A percentile compares a stretch with the other conserved stretches of the same genome.
Evolutionary conservation across 164 flowering plant species (phyloP).

Genomic region (Berberis thunbergii): DNA sequence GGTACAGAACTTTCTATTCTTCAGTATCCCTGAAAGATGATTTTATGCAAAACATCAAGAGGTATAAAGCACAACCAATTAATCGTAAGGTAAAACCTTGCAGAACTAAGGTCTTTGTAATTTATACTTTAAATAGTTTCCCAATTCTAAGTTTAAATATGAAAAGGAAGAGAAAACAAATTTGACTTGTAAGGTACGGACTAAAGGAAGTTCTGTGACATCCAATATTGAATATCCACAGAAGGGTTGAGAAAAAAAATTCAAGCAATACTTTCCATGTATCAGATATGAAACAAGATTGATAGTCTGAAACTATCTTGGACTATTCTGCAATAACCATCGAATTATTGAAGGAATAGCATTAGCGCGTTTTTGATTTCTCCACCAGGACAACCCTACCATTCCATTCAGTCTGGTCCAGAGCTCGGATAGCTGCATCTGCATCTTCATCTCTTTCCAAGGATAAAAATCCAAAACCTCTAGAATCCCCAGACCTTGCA

Average conservation of each 20-base stretch:
- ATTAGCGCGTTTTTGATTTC: conserved; percentile 27
- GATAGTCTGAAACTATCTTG: conserved; percentile 1
- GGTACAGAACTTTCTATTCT: conserved; percentile 18
- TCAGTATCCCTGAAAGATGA: conserved; percentile 22
- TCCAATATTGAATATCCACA: too few relatives aligned
- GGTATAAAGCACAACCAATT: conserved; percentile 1
- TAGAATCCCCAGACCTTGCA: conserved; percentile 36
- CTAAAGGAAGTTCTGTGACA: too few relatives aligned
- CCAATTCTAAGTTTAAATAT: too few relatives aligned
- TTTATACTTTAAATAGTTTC: neutral
- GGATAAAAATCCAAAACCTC: conserved; percentile 37
- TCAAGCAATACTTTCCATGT: neutral
- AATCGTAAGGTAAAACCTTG: neutral
- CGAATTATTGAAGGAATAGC: neutral
- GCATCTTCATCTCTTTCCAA: conserved; percentile 39
- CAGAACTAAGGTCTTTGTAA: neutral
- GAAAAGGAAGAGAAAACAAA: too few relatives aligned
- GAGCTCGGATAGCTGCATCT: conserved; percentile 33
- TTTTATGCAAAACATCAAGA: conserved; percentile 11
- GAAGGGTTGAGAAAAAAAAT: too few relatives aligned
- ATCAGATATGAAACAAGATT: neutral
- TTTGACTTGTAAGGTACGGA: too few relatives aligned
- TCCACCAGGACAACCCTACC: conserved; percentile 38
- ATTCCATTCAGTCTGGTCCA: conserved; percentile 36
- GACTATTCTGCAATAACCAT: neutral